These are phyloP conservation scores for Cercospora sesami DNA, from an alignment of 2,329 filamentous ascomycete species.

Conservation along the genomic window DNA sequence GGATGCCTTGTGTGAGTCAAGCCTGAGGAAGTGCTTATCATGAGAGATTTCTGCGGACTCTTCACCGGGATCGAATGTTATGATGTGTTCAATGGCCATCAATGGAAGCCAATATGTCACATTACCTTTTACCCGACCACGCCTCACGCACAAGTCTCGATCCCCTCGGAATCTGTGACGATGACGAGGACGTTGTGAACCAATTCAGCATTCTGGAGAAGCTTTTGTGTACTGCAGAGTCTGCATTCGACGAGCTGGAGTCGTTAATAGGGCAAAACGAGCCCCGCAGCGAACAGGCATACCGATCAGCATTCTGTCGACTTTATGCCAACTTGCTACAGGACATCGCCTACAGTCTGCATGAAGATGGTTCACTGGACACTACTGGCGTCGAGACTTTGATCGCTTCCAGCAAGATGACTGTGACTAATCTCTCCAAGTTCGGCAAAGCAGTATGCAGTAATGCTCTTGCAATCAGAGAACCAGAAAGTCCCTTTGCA, in stretches of 20 bases:
- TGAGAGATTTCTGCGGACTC: neutral
- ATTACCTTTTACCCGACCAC: constrained; percentile 13
- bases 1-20: neutral
- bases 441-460: neutral
- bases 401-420: neutral
- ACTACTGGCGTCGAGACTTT: constrained; percentile 4
- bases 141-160: constrained; percentile 14
- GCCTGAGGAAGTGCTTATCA: neutral
- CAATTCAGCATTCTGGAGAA: neutral
- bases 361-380: constrained; percentile 7
- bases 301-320: constrained; percentile 1
- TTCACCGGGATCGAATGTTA: neutral
- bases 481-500: neutral
- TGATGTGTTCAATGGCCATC: neutral
- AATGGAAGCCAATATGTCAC: neutral
- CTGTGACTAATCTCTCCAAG: neutral
- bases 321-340: constrained; percentile 4
- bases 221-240: neutral
- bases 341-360: constrained; percentile 21
- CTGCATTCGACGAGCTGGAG: neutral
- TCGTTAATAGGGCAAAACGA: neutral
- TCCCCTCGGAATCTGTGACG: constrained; percentile 16
- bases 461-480: neutral
- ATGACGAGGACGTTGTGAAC: constrained; percentile 2
- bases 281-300: neutral